Evolutionary conservation across 2,329 filamentous ascomycete species (phyloP), one percentile per base, ranked within the genome.

Genomic region (Aspergillus sp.): DNA sequence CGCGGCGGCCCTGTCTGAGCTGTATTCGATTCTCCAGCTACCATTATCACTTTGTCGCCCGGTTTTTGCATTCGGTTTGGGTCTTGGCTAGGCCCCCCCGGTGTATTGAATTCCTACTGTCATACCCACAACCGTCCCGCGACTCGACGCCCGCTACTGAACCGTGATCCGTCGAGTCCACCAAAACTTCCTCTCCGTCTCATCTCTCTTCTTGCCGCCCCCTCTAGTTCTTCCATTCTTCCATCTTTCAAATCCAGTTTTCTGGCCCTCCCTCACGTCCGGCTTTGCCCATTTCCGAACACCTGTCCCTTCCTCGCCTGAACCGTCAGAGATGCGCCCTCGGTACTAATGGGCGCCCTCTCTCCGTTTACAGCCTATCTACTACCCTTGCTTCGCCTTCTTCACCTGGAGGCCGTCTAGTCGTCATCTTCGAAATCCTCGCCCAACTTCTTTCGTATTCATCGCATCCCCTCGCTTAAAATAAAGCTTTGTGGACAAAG

Each of bases 381-480:
- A 62, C 57, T 62, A 62, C 61, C 64, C 64, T 66, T 66, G 64
- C 63, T 62, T 66, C 63, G 55, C 60, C 56, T 58, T 65, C 63
- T 34, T 54, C 55, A 59, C 64, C 51, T 59, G 61, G 61, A 60
- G 61, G 56, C 62, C 56, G 57, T 61, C 56, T 61, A 59, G 61
- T 62, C 58, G 53, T 54, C 61, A 57, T 61, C 59, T 47, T 54
- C 61, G 57, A 52, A 44, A 30, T 30, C 33, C 47, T 58, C 53
- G 56, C 60, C 54, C 56, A 57, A 62, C 61, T 61, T 61, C 61
- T 53, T 54, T 54, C 47, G 49, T 51, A 51, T 53, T 60, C 61
- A 40, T 54, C 53, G 56, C 41, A 53, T 56, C 33, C 53, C 46
- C 22, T 51, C 41, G 46, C 54, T 51, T 54, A 42, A 33, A 39